Base-by-base conservation (phyloP, 2,329 filamentous ascomycete species). In the Nemania sp. region DNA sequence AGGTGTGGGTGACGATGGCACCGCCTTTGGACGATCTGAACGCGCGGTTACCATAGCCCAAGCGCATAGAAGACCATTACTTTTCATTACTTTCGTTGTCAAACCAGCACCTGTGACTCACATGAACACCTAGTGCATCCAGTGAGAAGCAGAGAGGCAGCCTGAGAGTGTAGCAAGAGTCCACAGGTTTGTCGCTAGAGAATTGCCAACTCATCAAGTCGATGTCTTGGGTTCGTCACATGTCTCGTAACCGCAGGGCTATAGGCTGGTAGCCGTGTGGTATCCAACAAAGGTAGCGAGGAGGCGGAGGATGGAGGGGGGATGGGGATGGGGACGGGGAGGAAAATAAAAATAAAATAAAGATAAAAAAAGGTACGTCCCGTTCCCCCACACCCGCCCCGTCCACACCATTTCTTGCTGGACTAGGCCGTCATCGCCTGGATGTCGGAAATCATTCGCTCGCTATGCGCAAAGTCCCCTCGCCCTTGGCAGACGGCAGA, bases 121-220 rank as follows among this genome's bases (percentile, higher is more conserved):
- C 59, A 54, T 59, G 56, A 55, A 57, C 55, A 36, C 40, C 48
- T 36, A 20, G 34, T 30, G 36, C 34, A 11, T 28, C 56, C 49
- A 46, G 42, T 50, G 40, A n/a, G n/a, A 43, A 34, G 15, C 22
- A 26, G 22, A 41, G 6, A 41, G 23, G 14, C n/a, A 40, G 26
- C 41, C 45, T 31, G 15, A 40, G 40, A 26, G 20, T 11, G 26
- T 20, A 39, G 28, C 11, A 30, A 31, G 42, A 49, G 57, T 41
- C 57, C 53, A 52, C 54, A 17, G 54, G 49, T 51, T 49, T 56
- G 49, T 53, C 34, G 46, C 47, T 45, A 46, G 46, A 55, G 45
- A 49, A 56, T 44, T 59, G 58, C 58, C 58, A 61, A 59, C 58
- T 56, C 58, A 61, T 59, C 58, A 61, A 54, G 40, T 54, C 40